Conservation (phyloP, 805 yeast genomes). For the Novakomyces olei region DNA sequence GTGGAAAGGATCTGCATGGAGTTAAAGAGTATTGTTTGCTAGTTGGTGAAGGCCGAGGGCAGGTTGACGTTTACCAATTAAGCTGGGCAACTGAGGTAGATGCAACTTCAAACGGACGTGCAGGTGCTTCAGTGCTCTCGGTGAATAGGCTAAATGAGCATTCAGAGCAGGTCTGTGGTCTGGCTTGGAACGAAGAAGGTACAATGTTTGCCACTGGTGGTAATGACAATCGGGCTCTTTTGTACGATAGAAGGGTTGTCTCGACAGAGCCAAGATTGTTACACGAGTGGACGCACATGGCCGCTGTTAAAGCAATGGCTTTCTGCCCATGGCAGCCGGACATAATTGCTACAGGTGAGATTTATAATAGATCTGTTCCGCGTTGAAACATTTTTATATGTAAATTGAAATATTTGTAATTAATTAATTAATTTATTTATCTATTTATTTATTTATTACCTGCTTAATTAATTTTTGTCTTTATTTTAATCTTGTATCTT, state of each 20-base stretch:
- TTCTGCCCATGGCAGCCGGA: conserved; percentile 79
- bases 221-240: conserved; percentile 75
- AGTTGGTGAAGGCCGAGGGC: conserved; percentile 1
- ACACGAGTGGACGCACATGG: conserved; percentile 37
- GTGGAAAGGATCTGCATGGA: too few species aligned
- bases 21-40: too few species aligned
- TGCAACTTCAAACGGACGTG: background rate
- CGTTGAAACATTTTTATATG: too few species aligned
- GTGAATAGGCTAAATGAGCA: too few species aligned
- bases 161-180: conserved; percentile 42
- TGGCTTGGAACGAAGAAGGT: conserved; percentile 70
- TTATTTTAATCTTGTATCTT: too few species aligned
- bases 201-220: conserved; percentile 77
- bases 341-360: conserved; percentile 51
- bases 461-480: too few species aligned
- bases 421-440: too few species aligned
- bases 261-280: conserved; percentile 7
- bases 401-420: too few species aligned
- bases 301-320: conserved; percentile 78
- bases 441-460: too few species aligned
- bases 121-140: too few species aligned
- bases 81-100: background rate
- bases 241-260: conserved; percentile 93
- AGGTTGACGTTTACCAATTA: background rate
- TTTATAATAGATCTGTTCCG: too few species aligned